Conservation (phyloP, 345 rosid genomes). For the Stellera chamaejasme region DNA sequence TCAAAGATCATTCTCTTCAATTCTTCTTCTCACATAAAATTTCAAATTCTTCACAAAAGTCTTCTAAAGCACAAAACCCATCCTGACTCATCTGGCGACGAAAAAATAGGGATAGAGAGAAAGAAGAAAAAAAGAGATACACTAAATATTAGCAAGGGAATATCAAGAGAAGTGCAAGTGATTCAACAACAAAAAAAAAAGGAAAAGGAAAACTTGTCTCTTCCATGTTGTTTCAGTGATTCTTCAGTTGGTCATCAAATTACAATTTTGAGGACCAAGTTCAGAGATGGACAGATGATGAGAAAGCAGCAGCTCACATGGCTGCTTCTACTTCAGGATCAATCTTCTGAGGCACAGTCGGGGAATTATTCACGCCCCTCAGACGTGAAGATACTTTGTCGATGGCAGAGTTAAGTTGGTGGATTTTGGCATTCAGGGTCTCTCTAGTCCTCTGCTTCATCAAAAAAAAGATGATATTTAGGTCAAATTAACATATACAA, state of each 20-base stretch:
- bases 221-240: too few relatives aligned
- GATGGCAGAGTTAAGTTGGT: constrained; percentile 84
- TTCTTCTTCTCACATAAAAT: too few relatives aligned
- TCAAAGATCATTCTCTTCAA: too few relatives aligned
- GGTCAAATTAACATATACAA: neutral
- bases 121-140: neutral
- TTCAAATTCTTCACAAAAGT: too few relatives aligned
- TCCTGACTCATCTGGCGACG: too few relatives aligned
- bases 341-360: constrained; percentile 33
- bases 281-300: neutral
- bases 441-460: constrained; percentile 68
- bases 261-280: too few relatives aligned
- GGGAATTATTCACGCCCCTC: constrained; percentile 49
- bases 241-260: too few relatives aligned
- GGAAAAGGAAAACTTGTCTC: too few relatives aligned
- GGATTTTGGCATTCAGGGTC: constrained; percentile 73
- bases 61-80: too few relatives aligned
- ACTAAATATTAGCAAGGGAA: too few relatives aligned
- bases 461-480: constrained; percentile 2
- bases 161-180: too few relatives aligned
- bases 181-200: too few relatives aligned
- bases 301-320: constrained; percentile 15
- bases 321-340: constrained; percentile 72
- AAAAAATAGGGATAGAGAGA: neutral
- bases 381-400: constrained; percentile 85